Evolutionary conservation across 163 green algal genomes (phyloP).

Genomic region (Scenedesmus sp.): DNA sequence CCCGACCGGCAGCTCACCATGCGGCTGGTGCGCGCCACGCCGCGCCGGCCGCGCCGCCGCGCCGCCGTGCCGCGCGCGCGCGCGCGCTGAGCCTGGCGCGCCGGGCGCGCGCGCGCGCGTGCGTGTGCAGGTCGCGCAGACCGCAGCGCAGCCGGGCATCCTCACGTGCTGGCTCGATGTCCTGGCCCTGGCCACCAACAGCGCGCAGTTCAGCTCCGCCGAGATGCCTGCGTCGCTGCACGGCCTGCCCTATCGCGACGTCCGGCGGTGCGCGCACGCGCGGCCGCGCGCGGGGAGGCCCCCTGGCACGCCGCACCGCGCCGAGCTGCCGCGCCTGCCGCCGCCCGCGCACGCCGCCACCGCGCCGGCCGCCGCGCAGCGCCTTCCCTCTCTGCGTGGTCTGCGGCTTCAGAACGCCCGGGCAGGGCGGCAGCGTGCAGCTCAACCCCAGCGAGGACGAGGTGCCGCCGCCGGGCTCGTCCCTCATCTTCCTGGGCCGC

Average conservation of each 20-base stretch:
- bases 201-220: slow-evolving; percentile 22
- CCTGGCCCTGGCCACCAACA: slow-evolving; percentile 28
- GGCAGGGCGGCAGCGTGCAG: not conserved
- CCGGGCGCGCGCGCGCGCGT: too few relatives aligned
- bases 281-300: too few relatives aligned
- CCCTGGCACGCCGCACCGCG: too few relatives aligned
- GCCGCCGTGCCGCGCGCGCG: too few relatives aligned
- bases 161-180: slow-evolving; percentile 48
- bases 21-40: slow-evolving; percentile 13
- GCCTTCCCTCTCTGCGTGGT: slow-evolving; percentile 23
- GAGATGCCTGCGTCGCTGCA: not conserved
- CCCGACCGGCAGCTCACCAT: slow-evolving; percentile 32
- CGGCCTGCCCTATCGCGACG: slow-evolving; percentile 14
- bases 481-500: slow-evolving; percentile 36
- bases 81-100: too few relatives aligned
- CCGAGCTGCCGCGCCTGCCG: too few relatives aligned
- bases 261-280: slow-evolving; percentile 45
- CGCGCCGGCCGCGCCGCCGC: too few relatives aligned
- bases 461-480: not conserved
- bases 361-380: not conserved
- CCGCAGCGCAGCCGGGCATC: slow-evolving; percentile 39
- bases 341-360: too few relatives aligned
- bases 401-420: slow-evolving; percentile 16
- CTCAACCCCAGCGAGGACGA: slow-evolving; percentile 20
- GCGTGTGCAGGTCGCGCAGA: slow-evolving; percentile 27